Evolutionary conservation across 1,284 basidiomycete genomes (phyloP), one percentile per base, ranked within the genome.

Genomic region (Ustanciosporium gigantosporum): DNA sequence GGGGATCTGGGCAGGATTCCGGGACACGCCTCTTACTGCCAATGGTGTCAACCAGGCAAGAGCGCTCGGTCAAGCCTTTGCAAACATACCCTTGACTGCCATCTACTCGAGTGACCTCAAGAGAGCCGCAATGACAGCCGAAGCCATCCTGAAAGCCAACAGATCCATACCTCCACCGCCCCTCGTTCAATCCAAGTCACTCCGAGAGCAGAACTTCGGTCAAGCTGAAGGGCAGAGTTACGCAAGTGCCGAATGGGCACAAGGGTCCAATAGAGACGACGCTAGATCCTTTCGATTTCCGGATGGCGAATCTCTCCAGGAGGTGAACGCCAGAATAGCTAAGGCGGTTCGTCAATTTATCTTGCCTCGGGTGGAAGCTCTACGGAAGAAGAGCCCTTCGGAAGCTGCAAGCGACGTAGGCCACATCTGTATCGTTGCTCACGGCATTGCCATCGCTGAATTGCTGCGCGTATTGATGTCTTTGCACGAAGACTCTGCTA

Each of bases 1-100:
- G 43, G 61, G 78, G 5, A 64, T 79, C 21, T 92, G 90, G 90
- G 89, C 90, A 21, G 91, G 91, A 9, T 90, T 87, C 84, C 83
- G 83, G 52, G 89, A 94, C 78, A 85, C 90, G 2, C 85, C 88
- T 0, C 82, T 93, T 4, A 88, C 88, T 15, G 86, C 86, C 64
- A 88, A 91, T 77, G 91, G 90, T 87, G 71, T 77, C 82, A 79
- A 90, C 88, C 91, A 93, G 88, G 90, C 91, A 3, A 84, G 83
- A 67, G 89, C 89, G 0, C 80, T 90, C 2, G 90, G 85, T 0
- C 79, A 81, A 39, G 84, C 84, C 19, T 83, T 91, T 25, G 79
- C 84, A n/a, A 69, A 80, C 23, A 84, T 81, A 13, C 81, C 73
- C 8, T 82, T 92, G 61, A 81, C 83, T 32, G 83, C 83, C 16